These are phyloP conservation scores for Penicillium steckii DNA, from an alignment of 495 filamentous ascomycete species.

Conservation along the genomic window DNA sequence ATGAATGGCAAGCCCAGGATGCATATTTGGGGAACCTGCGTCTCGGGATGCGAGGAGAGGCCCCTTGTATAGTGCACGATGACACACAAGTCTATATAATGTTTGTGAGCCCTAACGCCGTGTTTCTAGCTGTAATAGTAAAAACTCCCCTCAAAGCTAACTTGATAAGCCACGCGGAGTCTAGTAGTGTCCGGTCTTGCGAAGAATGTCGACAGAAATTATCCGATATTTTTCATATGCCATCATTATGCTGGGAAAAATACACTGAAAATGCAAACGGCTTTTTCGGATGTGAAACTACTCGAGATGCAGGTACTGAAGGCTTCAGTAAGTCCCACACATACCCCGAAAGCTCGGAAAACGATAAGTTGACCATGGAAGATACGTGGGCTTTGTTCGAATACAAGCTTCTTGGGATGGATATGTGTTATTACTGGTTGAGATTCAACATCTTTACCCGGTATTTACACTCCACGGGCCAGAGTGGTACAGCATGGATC, in stretches of 20 bases:
- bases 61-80: not conserved
- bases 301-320: not conserved
- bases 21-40: not conserved
- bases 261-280: not conserved
- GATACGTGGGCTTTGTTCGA: constrained; percentile 8
- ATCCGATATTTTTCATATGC: constrained; percentile 2
- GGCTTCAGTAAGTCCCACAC: constrained; percentile 5
- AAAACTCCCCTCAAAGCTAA: not conserved
- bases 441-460: constrained; percentile 19
- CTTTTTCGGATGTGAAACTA: constrained; percentile 6
- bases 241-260: constrained; percentile 9
- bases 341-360: not conserved
- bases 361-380: not conserved
- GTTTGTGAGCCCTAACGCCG: not conserved
- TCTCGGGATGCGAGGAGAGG: not conserved
- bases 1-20: not conserved
- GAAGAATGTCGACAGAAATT: constrained; percentile 3
- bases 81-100: not conserved
- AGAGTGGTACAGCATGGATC: constrained; percentile 8
- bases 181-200: not conserved
- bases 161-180: not conserved
- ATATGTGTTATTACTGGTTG: constrained; percentile 4
- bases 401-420: constrained; percentile 1
- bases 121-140: not conserved
- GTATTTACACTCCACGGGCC: constrained; percentile 20